phyloP scores from a whole-genome alignment of 1,284 basidiomycete species.

The Malassezia arunalokei region DNA sequence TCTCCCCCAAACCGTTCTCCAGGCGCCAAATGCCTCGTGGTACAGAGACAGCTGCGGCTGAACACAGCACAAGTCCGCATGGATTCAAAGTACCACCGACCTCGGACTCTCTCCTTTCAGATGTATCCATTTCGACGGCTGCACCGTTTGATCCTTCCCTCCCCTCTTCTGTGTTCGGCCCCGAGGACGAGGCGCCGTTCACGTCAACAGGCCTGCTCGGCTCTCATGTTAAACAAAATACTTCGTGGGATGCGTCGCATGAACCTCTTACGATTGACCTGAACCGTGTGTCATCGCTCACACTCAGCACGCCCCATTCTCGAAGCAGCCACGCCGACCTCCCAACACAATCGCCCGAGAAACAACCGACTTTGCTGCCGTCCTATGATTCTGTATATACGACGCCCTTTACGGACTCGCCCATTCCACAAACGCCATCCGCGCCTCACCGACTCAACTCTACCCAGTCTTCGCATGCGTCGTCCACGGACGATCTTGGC shows the following conservation, averaged over 20 bases:
- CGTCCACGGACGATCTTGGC: background rate
- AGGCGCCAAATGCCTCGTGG: too few relatives aligned
- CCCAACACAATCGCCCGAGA: background rate
- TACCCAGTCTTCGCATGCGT: background rate
- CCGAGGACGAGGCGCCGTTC: background rate
- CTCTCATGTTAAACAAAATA: background rate
- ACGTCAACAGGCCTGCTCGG: background rate
- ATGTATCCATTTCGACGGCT: background rate
- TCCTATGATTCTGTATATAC: background rate
- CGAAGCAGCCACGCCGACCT: background rate
- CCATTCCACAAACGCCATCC: background rate
- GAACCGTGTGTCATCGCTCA: constrained; percentile 1
- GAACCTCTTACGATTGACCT: background rate
- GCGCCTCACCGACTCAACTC: background rate
- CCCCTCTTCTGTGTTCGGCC: constrained; percentile 1
- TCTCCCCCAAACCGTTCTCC: too few relatives aligned
- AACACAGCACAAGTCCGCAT: background rate
- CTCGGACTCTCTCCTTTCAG: background rate
- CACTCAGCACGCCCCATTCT: background rate
- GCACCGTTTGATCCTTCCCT: background rate
- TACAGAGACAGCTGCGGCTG: too few relatives aligned
- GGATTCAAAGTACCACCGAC: background rate
- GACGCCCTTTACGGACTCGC: background rate
- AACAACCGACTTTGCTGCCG: background rate
- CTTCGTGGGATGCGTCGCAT: background rate